Conservation (phyloP, 2,329 filamentous ascomycete genomes). For the Rhynchosporium secalis region DNA sequence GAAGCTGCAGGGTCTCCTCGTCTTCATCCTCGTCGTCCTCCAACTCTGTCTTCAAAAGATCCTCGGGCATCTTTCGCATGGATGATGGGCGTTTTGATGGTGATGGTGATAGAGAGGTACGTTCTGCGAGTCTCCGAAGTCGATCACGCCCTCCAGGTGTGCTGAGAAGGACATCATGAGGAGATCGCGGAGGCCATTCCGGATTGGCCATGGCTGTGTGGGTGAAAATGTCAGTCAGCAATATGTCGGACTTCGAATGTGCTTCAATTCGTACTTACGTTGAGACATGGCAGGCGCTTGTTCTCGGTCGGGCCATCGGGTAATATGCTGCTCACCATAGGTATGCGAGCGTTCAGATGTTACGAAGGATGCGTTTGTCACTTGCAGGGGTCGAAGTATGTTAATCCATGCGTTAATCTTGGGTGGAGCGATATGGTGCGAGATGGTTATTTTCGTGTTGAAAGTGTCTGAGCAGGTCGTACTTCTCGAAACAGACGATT, state of each 20-base stretch:
- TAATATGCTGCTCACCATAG: slow-evolving; percentile 6
- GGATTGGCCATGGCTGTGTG: slow-evolving; percentile 32
- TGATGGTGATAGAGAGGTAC: slow-evolving; percentile 67
- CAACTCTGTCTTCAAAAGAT: slow-evolving; percentile 36
- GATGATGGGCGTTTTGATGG: slow-evolving; percentile 51
- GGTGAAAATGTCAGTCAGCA: slow-evolving; percentile 16
- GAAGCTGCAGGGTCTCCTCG: slow-evolving; percentile 84
- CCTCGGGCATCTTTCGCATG: slow-evolving; percentile 24
- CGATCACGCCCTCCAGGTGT: slow-evolving; percentile 79
- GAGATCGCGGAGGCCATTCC: slow-evolving; percentile 68
- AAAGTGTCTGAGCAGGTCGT: neutral
- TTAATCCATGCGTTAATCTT: slow-evolving; percentile 14
- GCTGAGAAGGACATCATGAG: slow-evolving; percentile 62
- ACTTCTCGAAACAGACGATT: neutral
- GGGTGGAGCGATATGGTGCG: neutral
- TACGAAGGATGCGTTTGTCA: slow-evolving; percentile 27
- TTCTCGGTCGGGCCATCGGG: slow-evolving; percentile 16
- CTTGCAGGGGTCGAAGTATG: slow-evolving; percentile 27
- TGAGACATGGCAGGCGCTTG: slow-evolving; percentile 31
- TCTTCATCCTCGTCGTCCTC: slow-evolving; percentile 69
- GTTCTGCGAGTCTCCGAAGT: slow-evolving; percentile 66
- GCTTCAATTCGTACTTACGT: slow-evolving; percentile 25
- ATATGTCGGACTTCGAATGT: slow-evolving; percentile 5
- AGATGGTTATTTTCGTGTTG: neutral
- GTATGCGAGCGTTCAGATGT: slow-evolving; percentile 19